phyloP scores from a whole-genome alignment of 1,284 basidiomycete genomes.

The Rhodotorula sp. region DNA sequence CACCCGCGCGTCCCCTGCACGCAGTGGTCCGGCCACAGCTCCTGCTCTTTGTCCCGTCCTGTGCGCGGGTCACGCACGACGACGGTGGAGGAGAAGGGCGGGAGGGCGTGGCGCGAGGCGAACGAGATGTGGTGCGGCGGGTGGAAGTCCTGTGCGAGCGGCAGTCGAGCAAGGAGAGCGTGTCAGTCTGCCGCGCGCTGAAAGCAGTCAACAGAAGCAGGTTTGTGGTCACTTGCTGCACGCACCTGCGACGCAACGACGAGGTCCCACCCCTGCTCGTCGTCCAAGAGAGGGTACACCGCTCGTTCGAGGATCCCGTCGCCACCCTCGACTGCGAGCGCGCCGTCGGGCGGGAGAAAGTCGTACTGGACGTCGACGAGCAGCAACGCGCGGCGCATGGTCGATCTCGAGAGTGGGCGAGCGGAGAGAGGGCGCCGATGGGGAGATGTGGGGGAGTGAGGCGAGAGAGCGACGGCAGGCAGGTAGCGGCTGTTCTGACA shows the following conservation, averaged over 20 bases:
- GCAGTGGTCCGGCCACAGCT: slow-evolving; percentile 67
- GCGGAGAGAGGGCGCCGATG: too few species aligned
- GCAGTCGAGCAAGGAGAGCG: background rate
- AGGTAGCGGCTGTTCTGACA: too few species aligned
- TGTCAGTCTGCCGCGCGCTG: background rate
- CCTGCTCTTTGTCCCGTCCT: slow-evolving; percentile 52
- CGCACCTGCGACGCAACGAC: slow-evolving; percentile 58
- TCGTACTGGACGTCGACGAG: slow-evolving; percentile 62
- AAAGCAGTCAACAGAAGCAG: background rate
- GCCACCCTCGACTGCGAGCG: slow-evolving; percentile 59
- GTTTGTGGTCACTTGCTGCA: background rate
- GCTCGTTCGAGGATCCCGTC: slow-evolving; percentile 55
- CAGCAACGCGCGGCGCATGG: slow-evolving; percentile 23
- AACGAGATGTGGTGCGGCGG: slow-evolving; percentile 65
- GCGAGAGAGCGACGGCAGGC: background rate
- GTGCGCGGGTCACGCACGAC: slow-evolving; percentile 48
- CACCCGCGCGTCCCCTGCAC: slow-evolving; percentile 53
- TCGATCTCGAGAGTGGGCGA: too few species aligned
- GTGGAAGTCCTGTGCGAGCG: slow-evolving; percentile 54
- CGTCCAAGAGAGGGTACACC: slow-evolving; percentile 55
- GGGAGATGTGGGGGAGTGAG: background rate
- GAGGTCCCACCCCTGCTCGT: slow-evolving; percentile 56
- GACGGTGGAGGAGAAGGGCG: slow-evolving; percentile 53
- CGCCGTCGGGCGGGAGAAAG: slow-evolving; percentile 64
- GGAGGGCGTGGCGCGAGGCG: slow-evolving; percentile 58